These are phyloP conservation scores for Coelastrella sp. DNA, from an alignment of 139 green algal species.

Conservation along the genomic window DNA sequence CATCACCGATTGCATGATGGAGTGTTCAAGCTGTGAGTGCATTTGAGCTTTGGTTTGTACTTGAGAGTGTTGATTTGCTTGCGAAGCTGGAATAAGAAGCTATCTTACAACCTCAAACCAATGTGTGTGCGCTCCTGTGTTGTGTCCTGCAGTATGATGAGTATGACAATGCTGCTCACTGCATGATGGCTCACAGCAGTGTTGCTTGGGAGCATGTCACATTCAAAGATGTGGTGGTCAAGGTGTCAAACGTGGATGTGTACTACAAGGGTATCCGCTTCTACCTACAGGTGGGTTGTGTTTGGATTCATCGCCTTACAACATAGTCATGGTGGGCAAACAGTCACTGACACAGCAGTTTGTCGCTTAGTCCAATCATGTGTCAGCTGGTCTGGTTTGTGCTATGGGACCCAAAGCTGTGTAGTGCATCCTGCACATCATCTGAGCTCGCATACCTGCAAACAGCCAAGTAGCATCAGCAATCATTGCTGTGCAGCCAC, in stretches of 20 bases:
- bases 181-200: slow-evolving; percentile 96
- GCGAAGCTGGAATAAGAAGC: too few relatives aligned
- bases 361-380: too few relatives aligned
- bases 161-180: slow-evolving; percentile 96
- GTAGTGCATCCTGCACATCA: background rate
- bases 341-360: background rate
- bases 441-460: background rate
- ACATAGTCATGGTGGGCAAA: background rate
- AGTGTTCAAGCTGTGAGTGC: too few relatives aligned
- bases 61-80: too few relatives aligned
- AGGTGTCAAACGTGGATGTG: slow-evolving; percentile 89
- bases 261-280: slow-evolving; percentile 97
- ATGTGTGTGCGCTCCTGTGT: background rate
- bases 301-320: background rate
- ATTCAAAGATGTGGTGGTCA: slow-evolving; percentile 98
- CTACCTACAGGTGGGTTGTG: slow-evolving; percentile 86
- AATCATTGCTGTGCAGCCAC: too few relatives aligned
- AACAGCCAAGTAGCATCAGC: too few relatives aligned
- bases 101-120: background rate
- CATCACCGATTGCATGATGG: too few relatives aligned
- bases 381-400: too few relatives aligned
- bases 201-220: slow-evolving; percentile 97
- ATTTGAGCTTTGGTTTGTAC: too few relatives aligned
- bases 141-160: slow-evolving; percentile 90
- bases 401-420: too few relatives aligned